Percentiles rank a stretch among this genome's conserved stretches.
Conservation (phyloP, 495 filamentous ascomycete species). For the Aspergillus hancockii region DNA sequence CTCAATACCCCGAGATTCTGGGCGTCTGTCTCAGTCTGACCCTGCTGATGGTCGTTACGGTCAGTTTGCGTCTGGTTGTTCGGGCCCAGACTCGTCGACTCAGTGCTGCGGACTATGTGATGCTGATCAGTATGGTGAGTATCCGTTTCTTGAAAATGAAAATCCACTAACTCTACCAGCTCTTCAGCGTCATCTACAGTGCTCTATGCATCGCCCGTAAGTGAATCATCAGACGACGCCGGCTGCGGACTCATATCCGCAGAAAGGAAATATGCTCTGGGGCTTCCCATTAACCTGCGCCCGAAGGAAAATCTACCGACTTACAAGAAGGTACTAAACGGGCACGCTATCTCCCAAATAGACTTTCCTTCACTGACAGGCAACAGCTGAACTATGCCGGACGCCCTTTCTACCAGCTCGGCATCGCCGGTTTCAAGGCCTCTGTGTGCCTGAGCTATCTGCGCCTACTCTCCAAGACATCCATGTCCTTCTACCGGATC, state of each 20-base stretch:
- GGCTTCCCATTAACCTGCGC: constrained; percentile 42
- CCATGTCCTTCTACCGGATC: constrained; percentile 43
- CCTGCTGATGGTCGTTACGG: constrained; percentile 37
- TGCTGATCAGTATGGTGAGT: constrained; percentile 43
- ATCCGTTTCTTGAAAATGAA: background rate
- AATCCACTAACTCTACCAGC: constrained; percentile 16
- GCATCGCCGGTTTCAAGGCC: constrained; percentile 60
- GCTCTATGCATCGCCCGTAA: constrained; percentile 52
- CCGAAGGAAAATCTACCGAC: constrained; percentile 38
- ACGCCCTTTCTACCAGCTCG: constrained; percentile 59
- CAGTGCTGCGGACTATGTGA: constrained; percentile 50
- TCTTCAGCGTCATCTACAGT: constrained; percentile 50
- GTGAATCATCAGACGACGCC: constrained; percentile 12
- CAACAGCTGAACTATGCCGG: constrained; percentile 53
- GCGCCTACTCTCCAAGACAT: constrained; percentile 50
- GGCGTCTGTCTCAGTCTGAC: constrained; percentile 47
- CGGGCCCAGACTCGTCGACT: constrained; percentile 37
- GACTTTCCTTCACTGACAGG: background rate
- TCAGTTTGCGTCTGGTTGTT: constrained; percentile 37
- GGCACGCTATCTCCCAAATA: background rate
- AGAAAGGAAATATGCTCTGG: constrained; percentile 57
- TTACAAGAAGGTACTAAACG: constrained; percentile 39
- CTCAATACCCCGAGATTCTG: constrained; percentile 43
- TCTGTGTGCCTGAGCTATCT: constrained; percentile 59
- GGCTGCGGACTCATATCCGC: constrained; percentile 4